Percentiles rank a stretch among this genome's conserved stretches.
Evolutionary conservation across 192 early-diverging fungal species (phyloP).

Genomic region (Podochytrium sp.): DNA sequence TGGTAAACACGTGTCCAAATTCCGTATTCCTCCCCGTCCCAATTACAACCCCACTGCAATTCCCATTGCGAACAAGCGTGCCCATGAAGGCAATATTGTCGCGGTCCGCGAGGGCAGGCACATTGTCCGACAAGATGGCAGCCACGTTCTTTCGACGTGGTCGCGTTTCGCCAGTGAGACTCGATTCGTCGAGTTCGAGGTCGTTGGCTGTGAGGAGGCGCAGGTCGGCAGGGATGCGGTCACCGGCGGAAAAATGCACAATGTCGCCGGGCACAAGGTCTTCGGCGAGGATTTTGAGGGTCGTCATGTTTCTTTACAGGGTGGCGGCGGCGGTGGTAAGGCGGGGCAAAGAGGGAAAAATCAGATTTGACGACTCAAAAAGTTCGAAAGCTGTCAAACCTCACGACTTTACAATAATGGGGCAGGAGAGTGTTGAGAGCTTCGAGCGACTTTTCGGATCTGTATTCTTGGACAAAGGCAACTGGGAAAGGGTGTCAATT

Average conservation of each 20-base stretch:
- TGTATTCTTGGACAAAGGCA: constrained; percentile 88
- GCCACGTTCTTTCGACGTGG: constrained; percentile 72
- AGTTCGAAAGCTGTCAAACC: too few species aligned
- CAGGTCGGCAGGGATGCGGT: constrained; percentile 93
- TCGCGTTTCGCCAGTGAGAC: constrained; percentile 86
- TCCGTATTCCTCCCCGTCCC: constrained; percentile 89
- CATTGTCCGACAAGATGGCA: constrained; percentile 43
- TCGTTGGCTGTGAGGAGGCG: constrained; percentile 77
- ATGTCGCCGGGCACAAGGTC: constrained; percentile 93
- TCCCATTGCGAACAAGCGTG: constrained; percentile 85
- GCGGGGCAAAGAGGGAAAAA: not conserved
- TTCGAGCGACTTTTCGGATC: constrained; percentile 82
- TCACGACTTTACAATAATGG: constrained; percentile 80
- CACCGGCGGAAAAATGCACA: constrained; percentile 82
- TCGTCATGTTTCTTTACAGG: constrained; percentile 66
- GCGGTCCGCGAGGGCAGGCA: constrained; percentile 64
- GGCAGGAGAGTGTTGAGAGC: constrained; percentile 84
- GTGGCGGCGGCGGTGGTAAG: not conserved
- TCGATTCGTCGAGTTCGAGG: constrained; percentile 91
- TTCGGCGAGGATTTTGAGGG: constrained; percentile 69
- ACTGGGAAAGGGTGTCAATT: constrained; percentile 48
- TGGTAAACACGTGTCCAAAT: constrained; percentile 90
- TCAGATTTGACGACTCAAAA: not conserved
- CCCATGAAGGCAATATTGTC: constrained; percentile 96
- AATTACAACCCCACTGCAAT: constrained; percentile 88